A percentile compares a stretch with the other conserved stretches of the same genome.
phyloP scores from a whole-genome alignment of 2,329 filamentous ascomycete species.

The Harringtonia lauricola region DNA sequence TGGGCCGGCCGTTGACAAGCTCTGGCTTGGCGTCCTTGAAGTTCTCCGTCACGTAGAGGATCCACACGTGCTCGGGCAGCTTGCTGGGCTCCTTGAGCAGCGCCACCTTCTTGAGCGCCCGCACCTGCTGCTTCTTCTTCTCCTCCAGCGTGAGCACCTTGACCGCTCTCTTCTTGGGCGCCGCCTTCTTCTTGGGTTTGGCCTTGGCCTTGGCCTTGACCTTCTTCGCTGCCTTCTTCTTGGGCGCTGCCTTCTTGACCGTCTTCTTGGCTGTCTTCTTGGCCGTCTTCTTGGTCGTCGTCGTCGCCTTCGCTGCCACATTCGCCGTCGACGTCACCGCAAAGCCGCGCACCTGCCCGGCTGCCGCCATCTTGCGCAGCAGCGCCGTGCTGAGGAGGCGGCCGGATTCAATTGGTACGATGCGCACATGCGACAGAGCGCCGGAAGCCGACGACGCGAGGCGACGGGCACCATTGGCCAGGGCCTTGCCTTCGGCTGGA shows the following conservation, averaged over 20 bases:
- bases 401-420: too few species aligned
- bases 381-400: background rate
- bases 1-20: background rate
- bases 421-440: background rate
- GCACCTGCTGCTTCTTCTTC: conserved; percentile 21
- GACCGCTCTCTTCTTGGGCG: conserved; percentile 13
- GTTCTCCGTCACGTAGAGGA: conserved; percentile 23
- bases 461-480: background rate
- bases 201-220: conserved; percentile 13
- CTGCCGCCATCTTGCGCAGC: background rate
- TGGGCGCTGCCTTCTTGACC: conserved; percentile 14
- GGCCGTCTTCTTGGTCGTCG: conserved; percentile 14
- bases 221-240: conserved; percentile 14
- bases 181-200: too few species aligned
- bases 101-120: conserved; percentile 27
- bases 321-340: conserved; percentile 1
- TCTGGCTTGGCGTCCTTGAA: conserved; percentile 13
- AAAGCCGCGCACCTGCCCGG: conserved; percentile 5
- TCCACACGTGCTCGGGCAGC: conserved; percentile 24
- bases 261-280: conserved; percentile 16
- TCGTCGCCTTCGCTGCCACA: conserved; percentile 9
- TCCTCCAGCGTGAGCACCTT: conserved; percentile 27
- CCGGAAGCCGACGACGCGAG: background rate
- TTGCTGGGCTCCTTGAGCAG: conserved; percentile 27
- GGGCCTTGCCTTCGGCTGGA: background rate